Evolutionary conservation across 202 grass and related monocot genomes (phyloP).

Genomic region (Musa balbisiana): DNA sequence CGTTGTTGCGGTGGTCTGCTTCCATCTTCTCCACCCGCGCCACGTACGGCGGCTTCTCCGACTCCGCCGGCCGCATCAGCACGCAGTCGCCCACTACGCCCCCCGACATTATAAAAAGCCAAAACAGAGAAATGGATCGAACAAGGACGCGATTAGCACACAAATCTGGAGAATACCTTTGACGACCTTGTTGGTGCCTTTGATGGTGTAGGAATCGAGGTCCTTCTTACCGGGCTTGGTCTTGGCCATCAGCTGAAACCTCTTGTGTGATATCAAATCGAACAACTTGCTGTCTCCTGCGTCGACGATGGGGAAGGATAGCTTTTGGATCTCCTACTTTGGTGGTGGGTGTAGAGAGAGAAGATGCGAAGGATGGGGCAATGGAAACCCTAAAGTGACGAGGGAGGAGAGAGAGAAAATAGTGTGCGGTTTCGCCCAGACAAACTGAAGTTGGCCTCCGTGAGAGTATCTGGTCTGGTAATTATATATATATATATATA

Average conservation of each 20-base stretch:
- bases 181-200: neutral
- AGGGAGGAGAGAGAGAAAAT: no score
- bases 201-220: slow-evolving; percentile 2
- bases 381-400: no score
- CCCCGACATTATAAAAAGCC: neutral
- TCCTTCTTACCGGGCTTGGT: neutral
- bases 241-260: neutral
- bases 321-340: no score
- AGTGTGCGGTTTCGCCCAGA: no score
- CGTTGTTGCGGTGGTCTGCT: neutral
- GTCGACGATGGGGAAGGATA: no score
- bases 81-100: neutral
- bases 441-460: no score
- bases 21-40: neutral
- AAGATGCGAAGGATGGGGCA: no score
- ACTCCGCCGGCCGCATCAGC: neutral
- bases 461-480: no score
- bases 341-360: no score
- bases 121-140: neutral
- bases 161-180: neutral
- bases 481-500: no score
- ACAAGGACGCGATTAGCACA: neutral
- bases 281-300: no score
- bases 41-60: neutral
- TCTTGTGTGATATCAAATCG: no score